Evolutionary conservation across 192 early-diverging fungal species (phyloP).

Genomic region (Allomyces macrogynus): DNA sequence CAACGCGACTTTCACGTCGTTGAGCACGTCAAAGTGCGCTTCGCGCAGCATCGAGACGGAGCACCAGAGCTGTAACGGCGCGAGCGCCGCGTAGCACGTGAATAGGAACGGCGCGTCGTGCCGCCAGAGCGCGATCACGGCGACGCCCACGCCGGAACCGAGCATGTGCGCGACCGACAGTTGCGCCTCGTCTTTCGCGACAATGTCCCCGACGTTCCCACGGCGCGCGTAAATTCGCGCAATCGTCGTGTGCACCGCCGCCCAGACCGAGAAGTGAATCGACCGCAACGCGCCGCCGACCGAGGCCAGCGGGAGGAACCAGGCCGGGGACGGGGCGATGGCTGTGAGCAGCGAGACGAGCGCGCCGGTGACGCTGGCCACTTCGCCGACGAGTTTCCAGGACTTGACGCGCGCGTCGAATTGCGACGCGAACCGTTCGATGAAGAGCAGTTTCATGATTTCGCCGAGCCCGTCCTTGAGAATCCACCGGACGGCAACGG

Average conservation of each 20-base stretch:
- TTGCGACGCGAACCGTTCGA: not conserved
- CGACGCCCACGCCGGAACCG: not conserved
- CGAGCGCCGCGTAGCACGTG: not conserved
- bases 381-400: not conserved
- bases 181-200: not conserved
- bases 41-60: not conserved
- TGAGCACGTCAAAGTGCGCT: not conserved
- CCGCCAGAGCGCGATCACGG: not conserved
- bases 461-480: not conserved
- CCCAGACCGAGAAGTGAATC: not conserved
- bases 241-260: not conserved
- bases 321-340: not conserved
- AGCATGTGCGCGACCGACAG: not conserved
- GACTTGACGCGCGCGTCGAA: not conserved
- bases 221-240: not conserved
- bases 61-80: not conserved
- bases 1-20: not conserved
- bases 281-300: not conserved
- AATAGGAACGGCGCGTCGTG: not conserved
- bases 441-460: not conserved
- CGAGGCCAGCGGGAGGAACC: not conserved
- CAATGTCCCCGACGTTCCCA: not conserved
- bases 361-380: not conserved
- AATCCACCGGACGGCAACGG: not conserved
- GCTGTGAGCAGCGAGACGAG: not conserved